Evolutionary conservation across 371 early-diverging fungal species (phyloP), one percentile per base, ranked within the genome.

Genomic region (Nematocida ausubeli): DNA sequence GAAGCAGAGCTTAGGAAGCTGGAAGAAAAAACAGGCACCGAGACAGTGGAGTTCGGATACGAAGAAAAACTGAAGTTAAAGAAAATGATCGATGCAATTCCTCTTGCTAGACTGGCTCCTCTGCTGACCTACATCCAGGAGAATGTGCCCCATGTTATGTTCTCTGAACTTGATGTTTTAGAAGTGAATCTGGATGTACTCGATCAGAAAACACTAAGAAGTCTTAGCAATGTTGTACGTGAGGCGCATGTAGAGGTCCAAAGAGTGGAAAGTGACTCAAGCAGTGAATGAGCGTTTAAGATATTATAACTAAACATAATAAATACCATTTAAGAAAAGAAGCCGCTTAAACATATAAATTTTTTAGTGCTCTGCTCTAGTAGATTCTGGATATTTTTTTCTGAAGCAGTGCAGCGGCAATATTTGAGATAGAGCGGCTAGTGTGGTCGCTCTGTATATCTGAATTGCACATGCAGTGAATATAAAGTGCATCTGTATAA

Each of bases 1-100:
- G 81, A 80, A 47, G 50, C 51, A 57, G 83, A 86, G 71, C 34
- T 83, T 35, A 63, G 78, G 37, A 49, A 55, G 34, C 75, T 84
- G 26, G 83, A 84, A 62, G 56, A 62, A 19, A 82, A 71, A 58
- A n/a, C 50, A 2, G 50, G 55, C 5, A 24, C 60, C 12, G 34
- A 9, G 14, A 6, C 52, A 3, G 6, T 51, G 28, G 63, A 40
- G 22, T 75, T 52, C 55, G 67, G 66, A 35, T 75, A 75, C 28
- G 78, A 75, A 2, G 78, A 75, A 35, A 75, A 75, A 40, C 49
- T 72, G 22, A 51, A 52, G 39, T 39, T 75, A 6, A 75, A 75
- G 47, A 49, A 32, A 44, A 28, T 67, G 39, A 26, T 75, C 4
- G 78, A 75, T 24, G 24, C 78, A n/a, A 42, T 75, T 35, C 22